phyloP scores from a whole-genome alignment of 768 basidiomycete genomes.

The Trametes punicea region DNA sequence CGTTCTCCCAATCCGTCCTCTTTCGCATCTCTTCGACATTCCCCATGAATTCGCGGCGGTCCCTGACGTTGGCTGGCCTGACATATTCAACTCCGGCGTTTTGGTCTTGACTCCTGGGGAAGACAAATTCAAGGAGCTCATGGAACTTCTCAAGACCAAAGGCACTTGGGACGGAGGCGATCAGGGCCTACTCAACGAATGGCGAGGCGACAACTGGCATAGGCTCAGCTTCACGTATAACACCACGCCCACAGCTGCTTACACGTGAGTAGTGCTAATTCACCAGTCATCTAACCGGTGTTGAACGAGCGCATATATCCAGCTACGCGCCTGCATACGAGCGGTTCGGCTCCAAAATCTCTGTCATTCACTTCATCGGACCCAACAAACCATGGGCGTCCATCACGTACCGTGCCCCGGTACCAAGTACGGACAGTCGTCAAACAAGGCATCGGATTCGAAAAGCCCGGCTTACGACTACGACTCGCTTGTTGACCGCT shows the following conservation, averaged over 20 bases:
- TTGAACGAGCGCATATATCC: slow-evolving; percentile 1
- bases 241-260: slow-evolving; percentile 94
- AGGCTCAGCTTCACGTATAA: slow-evolving; percentile 97
- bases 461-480: slow-evolving; percentile 59
- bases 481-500: slow-evolving; percentile 78
- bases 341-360: slow-evolving; percentile 85
- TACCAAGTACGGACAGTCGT: slow-evolving; percentile 31
- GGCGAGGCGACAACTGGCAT: slow-evolving; percentile 85
- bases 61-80: slow-evolving; percentile 98
- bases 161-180: slow-evolving; percentile 99
- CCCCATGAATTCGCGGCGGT: slow-evolving; percentile 87
- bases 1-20: slow-evolving; percentile 80
- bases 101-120: slow-evolving; percentile 82
- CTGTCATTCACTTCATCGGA: slow-evolving; percentile 91
- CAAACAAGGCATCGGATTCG: slow-evolving; percentile 21
- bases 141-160: slow-evolving; percentile 64
- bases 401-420: slow-evolving; percentile 62
- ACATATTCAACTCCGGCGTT: slow-evolving; percentile 98
- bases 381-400: slow-evolving; percentile 93
- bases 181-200: slow-evolving; percentile 96
- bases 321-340: slow-evolving; percentile 97
- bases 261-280: slow-evolving; percentile 64
- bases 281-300: slow-evolving; percentile 3
- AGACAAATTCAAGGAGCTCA: slow-evolving; percentile 77
- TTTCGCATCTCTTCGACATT: slow-evolving; percentile 88